Evolutionary conservation across 768 basidiomycete genomes (phyloP).

Genomic region (Saitozyma sp.): DNA sequence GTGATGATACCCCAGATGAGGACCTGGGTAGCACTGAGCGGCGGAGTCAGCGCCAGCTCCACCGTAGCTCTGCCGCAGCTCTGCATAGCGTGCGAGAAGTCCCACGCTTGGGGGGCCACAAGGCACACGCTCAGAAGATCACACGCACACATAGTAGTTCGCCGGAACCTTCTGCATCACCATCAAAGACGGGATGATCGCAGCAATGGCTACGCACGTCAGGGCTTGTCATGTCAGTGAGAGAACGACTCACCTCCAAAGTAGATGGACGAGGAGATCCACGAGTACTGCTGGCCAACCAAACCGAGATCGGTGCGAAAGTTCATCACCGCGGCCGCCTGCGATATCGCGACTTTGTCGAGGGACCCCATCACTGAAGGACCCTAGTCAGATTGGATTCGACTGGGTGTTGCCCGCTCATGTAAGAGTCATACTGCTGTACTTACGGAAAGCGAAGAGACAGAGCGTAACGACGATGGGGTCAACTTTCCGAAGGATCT

Average conservation of each 20-base stretch:
- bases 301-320: slow-evolving; percentile 30
- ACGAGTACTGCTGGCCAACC: slow-evolving; percentile 31
- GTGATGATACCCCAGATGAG: slow-evolving; percentile 21
- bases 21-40: slow-evolving; percentile 4
- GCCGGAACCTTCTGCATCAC: slow-evolving; percentile 22
- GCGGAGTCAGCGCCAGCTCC: too few relatives aligned
- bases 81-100: too few relatives aligned
- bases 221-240: neutral
- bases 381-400: neutral
- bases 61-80: too few relatives aligned
- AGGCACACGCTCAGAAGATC: too few relatives aligned
- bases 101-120: too few relatives aligned
- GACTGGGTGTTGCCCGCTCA: too few relatives aligned
- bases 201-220: slow-evolving; percentile 3
- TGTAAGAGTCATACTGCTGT: too few relatives aligned
- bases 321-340: slow-evolving; percentile 33
- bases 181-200: slow-evolving; percentile 20
- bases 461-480: neutral
- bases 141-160: slow-evolving; percentile 9
- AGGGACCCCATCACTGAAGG: slow-evolving; percentile 18
- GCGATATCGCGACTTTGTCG: slow-evolving; percentile 39
- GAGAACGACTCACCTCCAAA: slow-evolving; percentile 10
- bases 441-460: slow-evolving; percentile 2
- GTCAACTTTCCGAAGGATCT: slow-evolving; percentile 1
- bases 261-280: slow-evolving; percentile 25